Evolutionary conservation across 2,329 filamentous ascomycete species (phyloP).

Genomic region (Penicillium sp.): DNA sequence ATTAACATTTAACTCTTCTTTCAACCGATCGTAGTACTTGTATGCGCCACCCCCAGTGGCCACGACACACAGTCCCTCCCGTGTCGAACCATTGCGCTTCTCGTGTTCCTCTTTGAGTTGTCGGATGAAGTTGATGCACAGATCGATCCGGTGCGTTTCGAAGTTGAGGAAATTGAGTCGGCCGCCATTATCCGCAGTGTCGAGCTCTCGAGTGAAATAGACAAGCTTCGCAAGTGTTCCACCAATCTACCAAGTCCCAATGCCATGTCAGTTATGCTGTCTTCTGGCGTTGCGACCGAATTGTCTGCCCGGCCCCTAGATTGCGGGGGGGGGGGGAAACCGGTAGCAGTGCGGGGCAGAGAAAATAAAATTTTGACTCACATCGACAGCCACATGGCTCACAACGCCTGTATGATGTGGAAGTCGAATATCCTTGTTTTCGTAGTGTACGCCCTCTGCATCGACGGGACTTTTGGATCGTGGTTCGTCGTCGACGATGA

Average conservation of each 20-base stretch:
- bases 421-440: slow-evolving; percentile 87
- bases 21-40: slow-evolving; percentile 91
- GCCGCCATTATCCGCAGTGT: slow-evolving; percentile 70
- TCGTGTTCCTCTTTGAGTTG: slow-evolving; percentile 75
- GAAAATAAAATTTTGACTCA: slow-evolving; percentile 42
- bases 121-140: slow-evolving; percentile 85
- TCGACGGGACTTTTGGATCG: slow-evolving; percentile 44
- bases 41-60: slow-evolving; percentile 92
- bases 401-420: slow-evolving; percentile 92
- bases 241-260: slow-evolving; percentile 59
- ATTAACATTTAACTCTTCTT: slow-evolving; percentile 71
- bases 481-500: slow-evolving; percentile 79
- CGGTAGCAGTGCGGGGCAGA: slow-evolving; percentile 14
- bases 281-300: background rate
- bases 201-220: slow-evolving; percentile 85
- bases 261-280: background rate
- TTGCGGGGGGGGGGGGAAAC: slow-evolving; percentile 22
- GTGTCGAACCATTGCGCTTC: slow-evolving; percentile 59
- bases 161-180: slow-evolving; percentile 92
- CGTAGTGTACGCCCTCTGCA: slow-evolving; percentile 54
- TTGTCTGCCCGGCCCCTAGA: slow-evolving; percentile 4
- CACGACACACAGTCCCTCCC: slow-evolving; percentile 75
- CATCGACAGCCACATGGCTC: slow-evolving; percentile 93
- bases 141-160: slow-evolving; percentile 87
- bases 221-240: slow-evolving; percentile 93